Base-by-base conservation (phyloP, 768 basidiomycete genomes). In the Leccinum barrowsii region DNA sequence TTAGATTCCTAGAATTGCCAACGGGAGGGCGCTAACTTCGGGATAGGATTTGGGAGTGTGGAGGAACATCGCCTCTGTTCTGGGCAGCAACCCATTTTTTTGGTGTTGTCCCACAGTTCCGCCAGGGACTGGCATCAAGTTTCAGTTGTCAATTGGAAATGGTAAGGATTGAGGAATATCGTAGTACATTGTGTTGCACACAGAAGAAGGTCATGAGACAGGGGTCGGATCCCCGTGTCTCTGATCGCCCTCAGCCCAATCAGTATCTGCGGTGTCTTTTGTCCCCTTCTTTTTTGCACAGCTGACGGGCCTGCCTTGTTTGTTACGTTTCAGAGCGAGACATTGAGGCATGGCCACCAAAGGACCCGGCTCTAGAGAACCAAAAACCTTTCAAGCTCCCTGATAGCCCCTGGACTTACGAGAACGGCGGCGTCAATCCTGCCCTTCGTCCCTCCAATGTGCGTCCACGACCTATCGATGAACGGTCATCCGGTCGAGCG, bases 71-170 rank as follows among this genome's bases (percentile, higher is more conserved):
- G 77, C 83, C 59, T 83, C 90, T 10, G 79, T 96, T 10, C 78
- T 99, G 0, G 97, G 97, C 0, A 70, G 65, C 22, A 90, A 85
- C 55, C 84, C 87, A 1, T 74, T 89, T 34, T 58, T 89, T 5
- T 98, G 96, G 95, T 90, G 91, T 64, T 92, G 86, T 74, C 96
- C 96, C 4, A 82, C 80, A 4, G 72, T 73, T 21, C 74, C 82
- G 2, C 79, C 78, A 2, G 94, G 92, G 1, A 83, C 81, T 44
- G 96, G 96, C 1, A 73, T 96, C 26, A 86, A 79, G 56, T 99
- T 84, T 71, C 83, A 88, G 56, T 76, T 97, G 35, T 82, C 85
- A 6, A 76, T 81, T 35, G 83, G 78, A 58, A 82, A 85, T 67
- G 88, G 92, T 92, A 80, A 90, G 90, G 90, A 79, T 81, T 71